Evolutionary conservation across 2,329 filamentous ascomycete species (phyloP).

Genomic region (Pseudonectria foliicola): DNA sequence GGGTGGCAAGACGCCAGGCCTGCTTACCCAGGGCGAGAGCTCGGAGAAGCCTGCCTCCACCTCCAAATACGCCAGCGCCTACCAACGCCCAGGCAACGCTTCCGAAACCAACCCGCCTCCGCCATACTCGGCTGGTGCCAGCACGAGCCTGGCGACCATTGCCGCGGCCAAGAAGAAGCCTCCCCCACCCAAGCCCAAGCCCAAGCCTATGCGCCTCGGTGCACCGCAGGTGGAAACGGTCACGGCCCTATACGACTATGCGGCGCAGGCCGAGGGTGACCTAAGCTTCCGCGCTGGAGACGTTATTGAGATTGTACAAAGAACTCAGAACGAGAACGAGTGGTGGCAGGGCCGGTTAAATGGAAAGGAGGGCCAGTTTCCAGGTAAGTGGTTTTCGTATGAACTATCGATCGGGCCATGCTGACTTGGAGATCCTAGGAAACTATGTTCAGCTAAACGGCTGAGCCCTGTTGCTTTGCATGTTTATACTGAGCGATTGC

Average conservation of each 20-base stretch:
- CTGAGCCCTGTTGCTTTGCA: neutral
- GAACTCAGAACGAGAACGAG: constrained; percentile 88
- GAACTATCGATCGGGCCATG: neutral
- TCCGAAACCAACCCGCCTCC: constrained; percentile 56
- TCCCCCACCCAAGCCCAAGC: constrained; percentile 58
- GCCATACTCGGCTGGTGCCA: constrained; percentile 54
- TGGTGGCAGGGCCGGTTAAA: constrained; percentile 88
- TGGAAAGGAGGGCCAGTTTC: constrained; percentile 84
- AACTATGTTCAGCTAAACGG: constrained; percentile 42
- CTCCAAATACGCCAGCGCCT: constrained; percentile 22
- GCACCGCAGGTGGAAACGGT: constrained; percentile 65
- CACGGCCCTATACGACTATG: constrained; percentile 92
- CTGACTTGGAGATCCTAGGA: constrained; percentile 30
- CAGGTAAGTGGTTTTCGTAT: constrained; percentile 54
- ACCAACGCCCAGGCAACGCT: constrained; percentile 32
- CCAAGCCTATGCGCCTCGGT: constrained; percentile 71
- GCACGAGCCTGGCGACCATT: constrained; percentile 36
- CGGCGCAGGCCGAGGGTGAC: constrained; percentile 90
- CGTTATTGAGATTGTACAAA: constrained; percentile 75
- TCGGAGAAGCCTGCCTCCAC: constrained; percentile 14
- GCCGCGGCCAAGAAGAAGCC: constrained; percentile 58
- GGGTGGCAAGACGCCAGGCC: constrained; percentile 38
- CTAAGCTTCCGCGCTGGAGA: constrained; percentile 86
- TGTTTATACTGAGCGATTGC: too few relatives aligned
- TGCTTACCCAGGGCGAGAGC: constrained; percentile 44